Evolutionary conservation across 2,329 filamentous ascomycete genomes (phyloP).

Genomic region (Gaeumannomyces tritici): DNA sequence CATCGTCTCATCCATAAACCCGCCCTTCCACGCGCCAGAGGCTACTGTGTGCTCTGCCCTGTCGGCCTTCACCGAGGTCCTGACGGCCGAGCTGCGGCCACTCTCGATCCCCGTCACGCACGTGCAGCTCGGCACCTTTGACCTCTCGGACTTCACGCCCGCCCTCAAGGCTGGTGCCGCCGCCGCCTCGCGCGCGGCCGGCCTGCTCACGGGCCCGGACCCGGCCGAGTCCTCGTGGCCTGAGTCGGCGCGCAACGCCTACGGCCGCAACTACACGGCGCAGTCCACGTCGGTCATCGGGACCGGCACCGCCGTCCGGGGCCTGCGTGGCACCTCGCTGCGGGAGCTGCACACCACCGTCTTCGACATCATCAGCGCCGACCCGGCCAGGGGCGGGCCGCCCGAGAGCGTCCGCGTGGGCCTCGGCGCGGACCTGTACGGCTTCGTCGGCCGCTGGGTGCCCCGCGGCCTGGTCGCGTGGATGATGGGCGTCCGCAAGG

Average conservation of each 20-base stretch:
- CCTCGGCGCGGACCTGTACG: conserved; percentile 74
- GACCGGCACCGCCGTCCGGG: conserved; percentile 46
- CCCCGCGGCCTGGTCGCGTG: conserved; percentile 73
- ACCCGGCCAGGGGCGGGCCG: conserved; percentile 26
- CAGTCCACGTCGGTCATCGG: conserved; percentile 45
- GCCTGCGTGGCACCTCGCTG: conserved; percentile 59
- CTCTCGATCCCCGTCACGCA: conserved; percentile 74
- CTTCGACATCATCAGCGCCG: conserved; percentile 71
- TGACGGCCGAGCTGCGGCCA: conserved; percentile 69
- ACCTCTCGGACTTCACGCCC: conserved; percentile 60
- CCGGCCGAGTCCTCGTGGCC: conserved; percentile 55
- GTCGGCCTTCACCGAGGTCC: conserved; percentile 73
- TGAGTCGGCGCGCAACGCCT: conserved; percentile 47
- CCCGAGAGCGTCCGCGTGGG: conserved; percentile 64
- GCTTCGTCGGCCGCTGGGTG: conserved; percentile 72
- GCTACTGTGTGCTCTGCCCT: conserved; percentile 77
- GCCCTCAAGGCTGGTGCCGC: conserved; percentile 25
- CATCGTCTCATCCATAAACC: conserved; percentile 70
- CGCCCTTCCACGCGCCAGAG: conserved; percentile 77
- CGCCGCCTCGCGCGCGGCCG: conserved; percentile 3
- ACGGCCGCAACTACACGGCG: conserved; percentile 51
- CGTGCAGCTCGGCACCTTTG: conserved; percentile 85
- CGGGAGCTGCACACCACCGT: conserved; percentile 77
- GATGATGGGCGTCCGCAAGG: conserved; percentile 77
- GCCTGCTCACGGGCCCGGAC: conserved; percentile 30